A percentile compares a stretch with the other conserved stretches of the same genome.
These are phyloP conservation scores for Pseudotulostoma volvatum DNA, from an alignment of 495 filamentous ascomycete genomes.

Conservation along the genomic window DNA sequence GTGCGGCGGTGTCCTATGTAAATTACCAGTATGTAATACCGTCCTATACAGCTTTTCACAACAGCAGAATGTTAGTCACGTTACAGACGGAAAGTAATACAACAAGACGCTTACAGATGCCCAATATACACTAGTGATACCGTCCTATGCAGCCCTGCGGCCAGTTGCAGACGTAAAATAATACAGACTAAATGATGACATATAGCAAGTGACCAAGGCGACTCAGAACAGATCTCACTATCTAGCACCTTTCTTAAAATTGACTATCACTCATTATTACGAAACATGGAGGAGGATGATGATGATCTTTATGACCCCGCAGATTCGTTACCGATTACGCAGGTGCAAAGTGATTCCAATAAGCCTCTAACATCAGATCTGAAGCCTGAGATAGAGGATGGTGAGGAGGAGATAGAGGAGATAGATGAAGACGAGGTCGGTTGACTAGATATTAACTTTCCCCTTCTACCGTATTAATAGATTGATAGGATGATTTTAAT, in stretches of 20 bases:
- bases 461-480: conserved; percentile 3
- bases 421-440: conserved; percentile 50
- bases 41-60: too few relatives aligned
- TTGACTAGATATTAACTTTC: conserved; percentile 16
- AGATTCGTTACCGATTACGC: conserved; percentile 21
- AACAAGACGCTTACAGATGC: too few relatives aligned
- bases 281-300: conserved; percentile 34
- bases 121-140: too few relatives aligned
- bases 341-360: conserved; percentile 13
- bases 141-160: too few relatives aligned
- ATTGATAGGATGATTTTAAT: conserved; percentile 60
- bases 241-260: conserved; percentile 6
- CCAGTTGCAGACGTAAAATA: too few relatives aligned
- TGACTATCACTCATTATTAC: conserved; percentile 2
- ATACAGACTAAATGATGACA: too few relatives aligned
- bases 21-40: too few relatives aligned
- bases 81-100: too few relatives aligned
- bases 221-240: too few relatives aligned
- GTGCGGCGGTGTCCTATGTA: too few relatives aligned
- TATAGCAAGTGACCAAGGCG: too few relatives aligned
- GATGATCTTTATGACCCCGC: conserved; percentile 39
- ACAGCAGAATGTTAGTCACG: too few relatives aligned
- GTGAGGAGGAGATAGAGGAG: conserved; percentile 58
- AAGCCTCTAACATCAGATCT: conserved; percentile 13
- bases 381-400: conserved; percentile 40